These are phyloP conservation scores for Pseudonectria foliicola DNA, from an alignment of 2,329 filamentous ascomycete genomes.

Conservation along the genomic window DNA sequence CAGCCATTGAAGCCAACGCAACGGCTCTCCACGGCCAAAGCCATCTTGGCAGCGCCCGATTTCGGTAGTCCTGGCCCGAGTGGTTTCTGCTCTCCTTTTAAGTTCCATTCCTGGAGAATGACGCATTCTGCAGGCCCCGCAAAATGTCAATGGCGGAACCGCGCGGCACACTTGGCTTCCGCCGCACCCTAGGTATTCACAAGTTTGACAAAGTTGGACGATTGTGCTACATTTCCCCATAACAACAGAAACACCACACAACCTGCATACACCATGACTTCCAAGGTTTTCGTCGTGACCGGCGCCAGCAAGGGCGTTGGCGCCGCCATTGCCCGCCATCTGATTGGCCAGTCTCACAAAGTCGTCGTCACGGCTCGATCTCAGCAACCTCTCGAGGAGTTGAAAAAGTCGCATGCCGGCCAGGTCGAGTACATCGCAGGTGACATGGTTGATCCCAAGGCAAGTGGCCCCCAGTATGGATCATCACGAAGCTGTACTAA, in stretches of 20 bases:
- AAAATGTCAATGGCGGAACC: constrained; percentile 2
- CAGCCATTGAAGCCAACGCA: no score
- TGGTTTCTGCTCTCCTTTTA: no score
- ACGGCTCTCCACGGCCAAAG: no score
- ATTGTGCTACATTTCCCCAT: no score
- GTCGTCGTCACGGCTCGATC: constrained; percentile 51
- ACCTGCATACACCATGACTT: constrained; percentile 28
- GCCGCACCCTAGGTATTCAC: no score
- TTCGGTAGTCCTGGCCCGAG: no score
- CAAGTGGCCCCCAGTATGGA: constrained; percentile 21
- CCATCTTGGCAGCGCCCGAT: no score
- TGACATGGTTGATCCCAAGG: constrained; percentile 48
- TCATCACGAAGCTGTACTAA: background rate
- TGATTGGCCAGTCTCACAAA: constrained; percentile 46
- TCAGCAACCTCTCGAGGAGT: constrained; percentile 35
- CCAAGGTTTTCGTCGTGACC: constrained; percentile 63
- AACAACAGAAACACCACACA: no score
- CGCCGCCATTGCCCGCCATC: constrained; percentile 41
- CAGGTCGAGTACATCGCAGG: constrained; percentile 50
- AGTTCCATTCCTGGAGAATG: no score
- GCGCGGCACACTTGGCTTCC: background rate
- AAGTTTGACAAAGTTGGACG: no score
- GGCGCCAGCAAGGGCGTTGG: constrained; percentile 58
- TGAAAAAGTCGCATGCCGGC: constrained; percentile 40
- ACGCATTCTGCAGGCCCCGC: constrained; percentile 5